Conservation (phyloP, 2,329 filamentous ascomycete species). For the Malbranchea cinnamomea region DNA sequence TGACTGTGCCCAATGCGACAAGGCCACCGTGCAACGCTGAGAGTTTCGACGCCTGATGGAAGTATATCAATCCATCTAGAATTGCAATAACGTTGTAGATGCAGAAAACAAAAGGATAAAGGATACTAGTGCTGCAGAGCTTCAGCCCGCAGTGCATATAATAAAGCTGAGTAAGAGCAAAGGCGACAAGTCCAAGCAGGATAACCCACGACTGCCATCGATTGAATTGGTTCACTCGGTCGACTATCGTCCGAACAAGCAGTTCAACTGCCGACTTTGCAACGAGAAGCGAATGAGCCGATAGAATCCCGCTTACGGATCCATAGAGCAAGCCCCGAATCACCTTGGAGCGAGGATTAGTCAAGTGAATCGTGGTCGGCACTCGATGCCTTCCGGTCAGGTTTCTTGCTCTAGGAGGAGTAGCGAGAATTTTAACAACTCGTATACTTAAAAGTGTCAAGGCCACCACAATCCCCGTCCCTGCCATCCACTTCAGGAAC, state of each 20-base stretch:
- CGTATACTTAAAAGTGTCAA: conserved; percentile 48
- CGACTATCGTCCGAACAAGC: conserved; percentile 70
- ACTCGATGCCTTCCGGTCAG: conserved; percentile 13
- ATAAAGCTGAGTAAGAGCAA: conserved; percentile 84
- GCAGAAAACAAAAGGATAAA: conserved; percentile 96
- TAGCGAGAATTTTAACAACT: conserved; percentile 24
- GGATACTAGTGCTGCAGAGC: conserved; percentile 82
- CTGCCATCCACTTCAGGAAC: conserved; percentile 80
- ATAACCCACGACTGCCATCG: conserved; percentile 93
- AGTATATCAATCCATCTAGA: conserved; percentile 92
- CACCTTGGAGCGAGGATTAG: conserved; percentile 53
- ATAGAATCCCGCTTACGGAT: conserved; percentile 78
- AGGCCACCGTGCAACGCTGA: conserved; percentile 52
- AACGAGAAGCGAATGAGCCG: conserved; percentile 80
- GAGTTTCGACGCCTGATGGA: conserved; percentile 72
- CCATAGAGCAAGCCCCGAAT: conserved; percentile 76
- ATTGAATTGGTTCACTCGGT: conserved; percentile 82
- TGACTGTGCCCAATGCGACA: conserved; percentile 72
- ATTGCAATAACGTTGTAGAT: conserved; percentile 99
- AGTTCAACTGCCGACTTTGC: conserved; percentile 95
- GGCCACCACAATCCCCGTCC: conserved; percentile 59
- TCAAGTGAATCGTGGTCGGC: conserved; percentile 22
- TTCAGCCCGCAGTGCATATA: conserved; percentile 90
- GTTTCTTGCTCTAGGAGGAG: conserved; percentile 16
- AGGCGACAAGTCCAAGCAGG: conserved; percentile 59